Evolutionary conservation across 225 moss, liverwort and hornwort genomes (phyloP).

Genomic region (Sphagnum contortum): DNA sequence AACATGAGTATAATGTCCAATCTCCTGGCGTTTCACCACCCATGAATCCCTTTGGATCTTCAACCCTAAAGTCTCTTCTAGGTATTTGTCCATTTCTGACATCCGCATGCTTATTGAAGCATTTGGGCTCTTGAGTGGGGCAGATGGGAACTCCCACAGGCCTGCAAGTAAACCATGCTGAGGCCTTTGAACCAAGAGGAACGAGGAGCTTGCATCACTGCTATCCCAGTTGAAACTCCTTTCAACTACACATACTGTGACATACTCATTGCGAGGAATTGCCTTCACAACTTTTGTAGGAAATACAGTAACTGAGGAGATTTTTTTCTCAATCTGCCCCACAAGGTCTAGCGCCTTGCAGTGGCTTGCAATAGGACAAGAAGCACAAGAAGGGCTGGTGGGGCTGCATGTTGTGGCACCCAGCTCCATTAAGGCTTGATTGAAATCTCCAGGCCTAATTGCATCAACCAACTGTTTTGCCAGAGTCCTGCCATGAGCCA

Average conservation of each 20-base stretch:
- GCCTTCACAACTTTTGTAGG: slow-evolving; percentile 63
- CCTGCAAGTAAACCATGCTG: slow-evolving; percentile 78
- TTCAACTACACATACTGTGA: slow-evolving; percentile 73
- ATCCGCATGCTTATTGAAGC: slow-evolving; percentile 26
- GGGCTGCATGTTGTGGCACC: slow-evolving; percentile 89
- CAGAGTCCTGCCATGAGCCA: slow-evolving; percentile 43
- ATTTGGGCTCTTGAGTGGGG: slow-evolving; percentile 37
- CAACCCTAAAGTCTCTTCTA: slow-evolving; percentile 39
- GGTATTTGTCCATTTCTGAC: slow-evolving; percentile 55
- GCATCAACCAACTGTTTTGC: slow-evolving; percentile 72
- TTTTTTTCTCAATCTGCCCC: slow-evolving; percentile 18
- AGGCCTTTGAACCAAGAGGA: slow-evolving; percentile 76
- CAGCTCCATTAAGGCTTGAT: slow-evolving; percentile 97
- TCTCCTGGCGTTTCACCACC: slow-evolving; percentile 40
- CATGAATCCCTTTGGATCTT: slow-evolving; percentile 18
- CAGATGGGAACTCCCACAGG: slow-evolving; percentile 96
- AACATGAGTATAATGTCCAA: slow-evolving; percentile 65
- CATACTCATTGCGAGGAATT: slow-evolving; percentile 63
- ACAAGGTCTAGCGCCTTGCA: slow-evolving; percentile 63
- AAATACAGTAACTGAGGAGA: slow-evolving; percentile 48
- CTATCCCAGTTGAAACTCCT: background rate
- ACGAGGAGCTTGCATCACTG: slow-evolving; percentile 14
- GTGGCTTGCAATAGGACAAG: slow-evolving; percentile 69
- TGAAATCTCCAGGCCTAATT: slow-evolving; percentile 77
- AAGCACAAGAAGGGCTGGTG: slow-evolving; percentile 57